Conservation (phyloP, 2,329 filamentous ascomycete genomes). For the Aspergillus pseudoviridinutans region DNA sequence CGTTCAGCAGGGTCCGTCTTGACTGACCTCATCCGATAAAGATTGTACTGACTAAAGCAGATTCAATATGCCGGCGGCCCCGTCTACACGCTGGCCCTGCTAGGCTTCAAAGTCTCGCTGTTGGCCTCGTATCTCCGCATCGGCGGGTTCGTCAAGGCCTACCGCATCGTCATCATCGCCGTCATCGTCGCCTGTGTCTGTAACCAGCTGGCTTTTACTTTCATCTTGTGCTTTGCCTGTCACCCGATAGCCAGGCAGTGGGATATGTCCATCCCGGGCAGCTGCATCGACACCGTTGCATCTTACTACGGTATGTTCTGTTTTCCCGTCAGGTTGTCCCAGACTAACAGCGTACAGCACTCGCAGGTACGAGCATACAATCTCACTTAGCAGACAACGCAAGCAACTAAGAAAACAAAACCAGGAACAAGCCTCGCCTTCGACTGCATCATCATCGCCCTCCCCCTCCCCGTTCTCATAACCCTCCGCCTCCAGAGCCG, state of each 20-base stretch:
- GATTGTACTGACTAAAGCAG: conserved; percentile 5
- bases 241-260: conserved; percentile 39
- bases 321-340: neutral
- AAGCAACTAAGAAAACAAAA: too few species aligned
- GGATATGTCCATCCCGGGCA: conserved; percentile 37
- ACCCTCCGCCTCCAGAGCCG: conserved; percentile 11
- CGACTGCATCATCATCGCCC: conserved; percentile 22
- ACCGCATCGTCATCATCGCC: conserved; percentile 31
- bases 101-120: conserved; percentile 48
- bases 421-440: conserved; percentile 19
- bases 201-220: conserved; percentile 37
- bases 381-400: too few species aligned
- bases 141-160: conserved; percentile 35
- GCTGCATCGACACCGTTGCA: conserved; percentile 39
- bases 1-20: conserved; percentile 22
- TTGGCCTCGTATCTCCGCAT: conserved; percentile 47
- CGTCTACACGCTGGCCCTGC: conserved; percentile 28
- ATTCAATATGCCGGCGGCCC: conserved; percentile 28
- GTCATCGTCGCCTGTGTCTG: conserved; percentile 34
- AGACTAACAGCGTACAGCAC: conserved; percentile 1
- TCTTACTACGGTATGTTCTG: conserved; percentile 42
- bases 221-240: conserved; percentile 24
- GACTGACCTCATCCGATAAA: neutral
- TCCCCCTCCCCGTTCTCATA: conserved; percentile 22
- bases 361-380: conserved; percentile 5